Evolutionary conservation across 345 rosid genomes (phyloP), one percentile per base, ranked within the genome.

Genomic region (Theobroma cacao): DNA sequence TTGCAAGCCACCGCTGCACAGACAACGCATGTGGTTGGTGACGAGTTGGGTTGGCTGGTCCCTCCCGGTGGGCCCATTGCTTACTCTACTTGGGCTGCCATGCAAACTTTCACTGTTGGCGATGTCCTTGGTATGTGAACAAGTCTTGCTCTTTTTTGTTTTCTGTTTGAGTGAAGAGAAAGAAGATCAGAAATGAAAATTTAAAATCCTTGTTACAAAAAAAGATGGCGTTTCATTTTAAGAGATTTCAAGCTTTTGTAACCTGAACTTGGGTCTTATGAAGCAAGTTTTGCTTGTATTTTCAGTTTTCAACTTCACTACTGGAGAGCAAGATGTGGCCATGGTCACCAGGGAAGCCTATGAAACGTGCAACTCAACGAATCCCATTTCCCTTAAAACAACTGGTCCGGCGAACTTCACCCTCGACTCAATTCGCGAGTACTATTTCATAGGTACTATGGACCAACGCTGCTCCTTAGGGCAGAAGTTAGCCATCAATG

Each of bases 261-360:
- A 36, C 40, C 40, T 36, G 40, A 36, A 7, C 10, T 7, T 9
- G 0, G 1, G 40, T 7, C 5, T 38, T 3, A 38, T 38, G 40
- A 41, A 41, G 45, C 45, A 41, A 30, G n/a, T 61, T 30, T 30
- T 26, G 8, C 20, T 31, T 1, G 36, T 28, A 13, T 14, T 68
- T 68, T 68, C 82, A 91, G 94, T 88, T 43, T 91, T 91, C 80
- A 89, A 89, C 55, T 91, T 89, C 76, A 41, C 38, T 9, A 74
- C 75, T 61, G 89, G 84, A 22, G 70, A 79, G 18, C 94, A 90
- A 62, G 86, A 89, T 30, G 91, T 87, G 65, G 89, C 91, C 3
- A 76, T 71, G 68, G 94, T 91, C 65, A 83, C 82, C 6, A 9
- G 82, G 82, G 86, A 47, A 36, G 85, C 85, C 43, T 91, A 75